Percentiles rank a stretch among this genome's conserved stretches.
These are phyloP conservation scores for Xerocomus nothofagi DNA, from an alignment of 1,284 basidiomycete genomes.

Conservation along the genomic window DNA sequence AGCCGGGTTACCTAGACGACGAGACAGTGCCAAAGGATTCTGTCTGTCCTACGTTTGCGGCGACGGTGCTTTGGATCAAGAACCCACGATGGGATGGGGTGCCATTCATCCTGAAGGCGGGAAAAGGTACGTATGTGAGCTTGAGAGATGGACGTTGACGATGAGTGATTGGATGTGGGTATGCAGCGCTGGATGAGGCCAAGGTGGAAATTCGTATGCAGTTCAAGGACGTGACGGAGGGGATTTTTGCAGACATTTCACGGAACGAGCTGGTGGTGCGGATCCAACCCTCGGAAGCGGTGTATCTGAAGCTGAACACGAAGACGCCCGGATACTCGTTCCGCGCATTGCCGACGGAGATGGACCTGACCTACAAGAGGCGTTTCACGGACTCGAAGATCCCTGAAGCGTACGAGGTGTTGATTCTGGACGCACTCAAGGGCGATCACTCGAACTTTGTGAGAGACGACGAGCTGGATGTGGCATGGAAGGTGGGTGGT, in stretches of 20 bases:
- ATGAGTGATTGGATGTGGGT: conserved; percentile 8
- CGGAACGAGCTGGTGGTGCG: conserved; percentile 95
- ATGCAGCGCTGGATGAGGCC: conserved; percentile 86
- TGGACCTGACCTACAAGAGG: conserved; percentile 96
- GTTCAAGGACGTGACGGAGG: conserved; percentile 93
- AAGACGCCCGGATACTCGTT: conserved; percentile 91
- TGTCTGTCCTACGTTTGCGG: conserved; percentile 90
- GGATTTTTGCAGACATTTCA: conserved; percentile 93
- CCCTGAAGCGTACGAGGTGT: conserved; percentile 92
- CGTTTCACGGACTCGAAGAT: conserved; percentile 87
- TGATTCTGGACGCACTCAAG: conserved; percentile 87
- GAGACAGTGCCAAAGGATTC: conserved; percentile 91
- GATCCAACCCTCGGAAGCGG: conserved; percentile 92
- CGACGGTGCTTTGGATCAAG: conserved; percentile 85
- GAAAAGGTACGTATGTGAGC: conserved; percentile 73
- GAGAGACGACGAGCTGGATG: conserved; percentile 91
- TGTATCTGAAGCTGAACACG: conserved; percentile 93
- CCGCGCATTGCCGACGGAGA: conserved; percentile 88
- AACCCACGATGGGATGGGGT: conserved; percentile 97
- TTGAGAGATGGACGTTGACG: conserved; percentile 1
- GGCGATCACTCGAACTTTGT: conserved; percentile 94
- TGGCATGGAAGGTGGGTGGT: conserved; percentile 84
- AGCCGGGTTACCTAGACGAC: conserved; percentile 97
- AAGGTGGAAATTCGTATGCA: conserved; percentile 97
- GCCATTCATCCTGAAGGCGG: conserved; percentile 95